These are phyloP conservation scores for Senna tora DNA, from an alignment of 306 rosid genomes.

Conservation along the genomic window DNA sequence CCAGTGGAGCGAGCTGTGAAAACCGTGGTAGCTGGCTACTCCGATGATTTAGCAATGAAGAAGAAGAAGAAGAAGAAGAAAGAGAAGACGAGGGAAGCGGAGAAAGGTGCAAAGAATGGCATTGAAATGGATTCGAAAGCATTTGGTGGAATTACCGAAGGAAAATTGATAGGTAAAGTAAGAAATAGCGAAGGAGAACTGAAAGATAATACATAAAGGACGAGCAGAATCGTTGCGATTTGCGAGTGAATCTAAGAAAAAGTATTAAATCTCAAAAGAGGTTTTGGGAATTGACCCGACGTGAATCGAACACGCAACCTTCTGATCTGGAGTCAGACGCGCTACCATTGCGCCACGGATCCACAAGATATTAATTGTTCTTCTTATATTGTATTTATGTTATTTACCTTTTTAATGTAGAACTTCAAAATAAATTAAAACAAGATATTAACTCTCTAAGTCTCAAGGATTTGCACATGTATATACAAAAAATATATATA, in stretches of 20 bases:
- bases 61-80: constrained; percentile 14
- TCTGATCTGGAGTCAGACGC: constrained; percentile 10
- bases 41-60: constrained; percentile 37
- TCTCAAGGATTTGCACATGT: too few species aligned
- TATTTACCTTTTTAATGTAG: too few species aligned
- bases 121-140: constrained; percentile 7
- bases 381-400: too few species aligned
- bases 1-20: not conserved
- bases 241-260: too few species aligned
- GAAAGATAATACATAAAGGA: too few species aligned
- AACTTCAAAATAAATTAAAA: too few species aligned
- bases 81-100: constrained; percentile 23
- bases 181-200: not conserved
- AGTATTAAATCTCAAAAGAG: not conserved
- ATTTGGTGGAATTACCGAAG: not conserved
- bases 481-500: too few species aligned
- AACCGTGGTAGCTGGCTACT: constrained; percentile 31
- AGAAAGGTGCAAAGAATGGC: constrained; percentile 42
- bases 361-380: not conserved
- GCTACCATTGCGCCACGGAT: constrained; percentile 15
- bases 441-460: too few species aligned
- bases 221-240: too few species aligned
- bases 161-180: not conserved
- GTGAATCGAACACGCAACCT: constrained; percentile 12
- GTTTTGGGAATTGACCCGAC: not conserved